Evolutionary conservation across 805 yeast genomes (phyloP).

Genomic region (Yarrowia hollandica): DNA sequence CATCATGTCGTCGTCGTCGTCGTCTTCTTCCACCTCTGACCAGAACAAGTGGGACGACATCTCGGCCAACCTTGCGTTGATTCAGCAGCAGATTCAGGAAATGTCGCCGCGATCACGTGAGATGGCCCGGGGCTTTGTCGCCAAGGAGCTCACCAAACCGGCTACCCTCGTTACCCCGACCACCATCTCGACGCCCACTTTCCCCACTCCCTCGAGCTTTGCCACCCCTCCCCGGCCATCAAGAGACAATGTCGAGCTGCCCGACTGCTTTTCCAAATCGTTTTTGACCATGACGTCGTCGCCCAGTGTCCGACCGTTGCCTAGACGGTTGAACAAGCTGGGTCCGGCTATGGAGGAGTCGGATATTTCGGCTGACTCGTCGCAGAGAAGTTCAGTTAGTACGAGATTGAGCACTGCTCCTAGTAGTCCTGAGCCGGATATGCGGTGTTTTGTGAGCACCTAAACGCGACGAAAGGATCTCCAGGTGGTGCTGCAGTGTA

Average conservation of each 20-base stretch:
- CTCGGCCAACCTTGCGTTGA: constrained; percentile 19
- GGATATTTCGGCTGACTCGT: neutral
- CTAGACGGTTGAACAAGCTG: neutral
- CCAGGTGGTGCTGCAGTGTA: too few relatives aligned
- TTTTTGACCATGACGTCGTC: constrained; percentile 10
- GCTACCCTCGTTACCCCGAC: constrained; percentile 4
- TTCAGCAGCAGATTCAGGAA: constrained; percentile 26
- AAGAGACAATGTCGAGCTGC: constrained; percentile 17
- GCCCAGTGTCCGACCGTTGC: constrained; percentile 2
- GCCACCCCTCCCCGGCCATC: constrained; percentile 10
- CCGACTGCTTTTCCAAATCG: neutral
- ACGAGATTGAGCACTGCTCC: constrained; percentile 24
- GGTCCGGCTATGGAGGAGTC: neutral
- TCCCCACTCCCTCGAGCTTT: neutral
- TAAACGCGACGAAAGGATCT: too few relatives aligned
- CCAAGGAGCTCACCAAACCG: constrained; percentile 2
- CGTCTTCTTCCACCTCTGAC: neutral
- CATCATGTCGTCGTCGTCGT: neutral
- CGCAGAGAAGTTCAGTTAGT: neutral
- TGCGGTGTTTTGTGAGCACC: neutral
- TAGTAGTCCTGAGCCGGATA: constrained; percentile 1
- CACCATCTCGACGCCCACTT: neutral
- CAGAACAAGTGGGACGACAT: constrained; percentile 15
- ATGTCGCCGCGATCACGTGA: constrained; percentile 8
- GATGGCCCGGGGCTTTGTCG: neutral